Percentiles rank a stretch among this genome's conserved stretches.
Conservation (phyloP, 2,329 filamentous ascomycete genomes). For the Grosmannia penicillata region DNA sequence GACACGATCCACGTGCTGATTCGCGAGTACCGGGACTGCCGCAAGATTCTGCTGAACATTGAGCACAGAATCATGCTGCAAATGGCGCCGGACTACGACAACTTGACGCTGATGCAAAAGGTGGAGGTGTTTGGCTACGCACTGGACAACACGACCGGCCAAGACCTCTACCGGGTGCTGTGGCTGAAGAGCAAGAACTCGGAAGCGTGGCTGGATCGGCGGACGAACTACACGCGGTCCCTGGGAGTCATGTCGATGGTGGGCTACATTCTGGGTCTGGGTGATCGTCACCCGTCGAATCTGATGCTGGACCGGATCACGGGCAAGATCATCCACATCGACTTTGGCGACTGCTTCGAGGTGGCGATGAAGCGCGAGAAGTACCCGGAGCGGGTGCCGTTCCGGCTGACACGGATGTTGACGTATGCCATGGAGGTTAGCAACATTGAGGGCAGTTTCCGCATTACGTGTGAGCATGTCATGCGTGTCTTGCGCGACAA, state of each 20-base stretch:
- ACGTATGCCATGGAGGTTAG: constrained; percentile 99
- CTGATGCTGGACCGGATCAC: constrained; percentile 93
- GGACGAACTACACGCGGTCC: constrained; percentile 97
- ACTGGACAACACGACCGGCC: constrained; percentile 95
- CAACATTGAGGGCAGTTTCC: constrained; percentile 97
- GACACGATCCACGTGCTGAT: constrained; percentile 96
- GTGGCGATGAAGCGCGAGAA: constrained; percentile 99
- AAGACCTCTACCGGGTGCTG: constrained; percentile 92
- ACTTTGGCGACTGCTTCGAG: constrained; percentile 99
- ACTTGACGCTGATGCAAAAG: constrained; percentile 98
- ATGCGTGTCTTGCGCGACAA: constrained; percentile 95
- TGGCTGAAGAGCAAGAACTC: constrained; percentile 99
- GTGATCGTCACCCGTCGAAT: constrained; percentile 94
- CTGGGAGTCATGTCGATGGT: constrained; percentile 99
- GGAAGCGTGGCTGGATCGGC: constrained; percentile 90
- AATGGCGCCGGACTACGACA: constrained; percentile 98
- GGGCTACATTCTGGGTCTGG: constrained; percentile 94
- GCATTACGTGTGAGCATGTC: constrained; percentile 94
- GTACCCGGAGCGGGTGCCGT: constrained; percentile 92
- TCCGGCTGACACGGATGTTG: constrained; percentile 95
- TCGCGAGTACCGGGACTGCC: constrained; percentile 88
- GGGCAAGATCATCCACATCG: constrained; percentile 95
- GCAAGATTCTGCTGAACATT: constrained; percentile 96
- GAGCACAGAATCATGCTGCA: constrained; percentile 99
- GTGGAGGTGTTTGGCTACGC: constrained; percentile 99